These are phyloP conservation scores for Otatea glauca DNA, from an alignment of 176 grass and related monocot species.

Conservation along the genomic window DNA sequence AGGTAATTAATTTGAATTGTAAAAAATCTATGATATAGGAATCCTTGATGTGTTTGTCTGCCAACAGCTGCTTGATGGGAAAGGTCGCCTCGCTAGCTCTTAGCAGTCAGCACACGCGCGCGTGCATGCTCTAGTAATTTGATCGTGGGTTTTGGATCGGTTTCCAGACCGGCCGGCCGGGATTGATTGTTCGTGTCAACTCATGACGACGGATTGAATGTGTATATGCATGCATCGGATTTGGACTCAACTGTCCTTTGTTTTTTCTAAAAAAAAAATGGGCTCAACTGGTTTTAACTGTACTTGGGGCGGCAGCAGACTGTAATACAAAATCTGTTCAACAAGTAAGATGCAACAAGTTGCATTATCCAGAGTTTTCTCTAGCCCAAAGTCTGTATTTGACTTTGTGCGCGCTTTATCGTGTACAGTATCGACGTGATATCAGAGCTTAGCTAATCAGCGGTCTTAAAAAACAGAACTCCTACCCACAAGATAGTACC, in stretches of 20 bases:
- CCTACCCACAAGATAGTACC: background rate
- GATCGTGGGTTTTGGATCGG: background rate
- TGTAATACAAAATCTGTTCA: background rate
- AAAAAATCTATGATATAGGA: too few species aligned
- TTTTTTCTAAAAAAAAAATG: too few species aligned
- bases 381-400: background rate
- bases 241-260: background rate
- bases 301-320: background rate
- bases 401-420: background rate
- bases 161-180: too few species aligned
- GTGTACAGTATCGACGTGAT: too few species aligned
- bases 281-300: background rate
- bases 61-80: background rate
- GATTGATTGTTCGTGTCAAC: background rate
- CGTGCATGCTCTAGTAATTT: background rate
- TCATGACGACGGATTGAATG: background rate
- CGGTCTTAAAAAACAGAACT: background rate
- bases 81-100: background rate
- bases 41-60: background rate
- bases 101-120: too few species aligned
- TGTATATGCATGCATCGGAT: background rate
- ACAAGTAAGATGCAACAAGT: background rate
- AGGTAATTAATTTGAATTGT: too few species aligned
- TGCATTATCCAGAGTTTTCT: background rate
- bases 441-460: too few species aligned